These are phyloP conservation scores for Aspergillus clavatus DNA, from an alignment of 2,329 filamentous ascomycete species.

Conservation along the genomic window DNA sequence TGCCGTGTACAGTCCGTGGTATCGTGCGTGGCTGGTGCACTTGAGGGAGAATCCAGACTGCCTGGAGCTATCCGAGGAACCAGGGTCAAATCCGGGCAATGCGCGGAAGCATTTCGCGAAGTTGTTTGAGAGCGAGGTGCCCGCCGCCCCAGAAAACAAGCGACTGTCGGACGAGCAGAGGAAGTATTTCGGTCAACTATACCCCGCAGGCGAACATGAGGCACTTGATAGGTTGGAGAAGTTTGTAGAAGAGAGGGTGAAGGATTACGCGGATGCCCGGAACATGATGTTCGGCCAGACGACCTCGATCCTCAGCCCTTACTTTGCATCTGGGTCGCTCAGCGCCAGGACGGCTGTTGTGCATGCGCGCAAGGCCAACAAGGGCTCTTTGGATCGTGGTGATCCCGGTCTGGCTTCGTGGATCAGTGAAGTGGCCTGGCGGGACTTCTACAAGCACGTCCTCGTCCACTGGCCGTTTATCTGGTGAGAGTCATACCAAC, in stretches of 20 bases:
- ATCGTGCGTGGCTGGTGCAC: slow-evolving; percentile 67
- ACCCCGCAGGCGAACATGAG: slow-evolving; percentile 72
- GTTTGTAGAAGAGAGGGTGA: slow-evolving; percentile 63
- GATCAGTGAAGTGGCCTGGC: slow-evolving; percentile 81
- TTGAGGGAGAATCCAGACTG: slow-evolving; percentile 65
- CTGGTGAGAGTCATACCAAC: slow-evolving; percentile 26
- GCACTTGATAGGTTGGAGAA: slow-evolving; percentile 59
- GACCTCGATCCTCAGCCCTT: slow-evolving; percentile 68
- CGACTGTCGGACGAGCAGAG: slow-evolving; percentile 55
- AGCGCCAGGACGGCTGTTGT: slow-evolving; percentile 63
- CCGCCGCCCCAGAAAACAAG: slow-evolving; percentile 60
- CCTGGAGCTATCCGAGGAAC: slow-evolving; percentile 57
- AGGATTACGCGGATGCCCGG: slow-evolving; percentile 58
- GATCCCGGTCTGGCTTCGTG: slow-evolving; percentile 63
- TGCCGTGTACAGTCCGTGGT: slow-evolving; percentile 82
- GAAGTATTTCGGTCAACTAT: slow-evolving; percentile 54
- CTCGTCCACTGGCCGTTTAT: slow-evolving; percentile 76
- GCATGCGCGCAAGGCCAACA: slow-evolving; percentile 59
- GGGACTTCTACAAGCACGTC: slow-evolving; percentile 85
- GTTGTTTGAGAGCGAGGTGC: slow-evolving; percentile 60
- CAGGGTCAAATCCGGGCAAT: slow-evolving; percentile 50
- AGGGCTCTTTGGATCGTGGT: slow-evolving; percentile 59
- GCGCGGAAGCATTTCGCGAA: slow-evolving; percentile 47
- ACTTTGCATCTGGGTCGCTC: slow-evolving; percentile 65
- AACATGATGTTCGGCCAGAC: slow-evolving; percentile 60